Evolutionary conservation across 352 stramenopile genomes (phyloP).

Genomic region (Thraustochytrium striatum): DNA sequence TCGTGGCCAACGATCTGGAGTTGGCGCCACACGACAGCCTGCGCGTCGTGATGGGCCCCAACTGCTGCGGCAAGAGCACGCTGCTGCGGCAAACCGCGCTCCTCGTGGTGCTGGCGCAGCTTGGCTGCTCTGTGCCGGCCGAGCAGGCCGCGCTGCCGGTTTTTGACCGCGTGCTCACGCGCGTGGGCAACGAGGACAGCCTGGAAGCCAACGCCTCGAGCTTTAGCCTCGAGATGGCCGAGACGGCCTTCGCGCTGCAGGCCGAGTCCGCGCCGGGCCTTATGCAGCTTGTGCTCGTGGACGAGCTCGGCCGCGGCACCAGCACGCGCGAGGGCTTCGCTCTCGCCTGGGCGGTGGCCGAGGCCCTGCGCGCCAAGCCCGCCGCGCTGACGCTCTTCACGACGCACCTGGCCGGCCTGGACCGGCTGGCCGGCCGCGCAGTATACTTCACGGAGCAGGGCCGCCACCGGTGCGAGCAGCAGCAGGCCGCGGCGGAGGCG

Average conservation of each 20-base stretch:
- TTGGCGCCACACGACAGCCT: slow-evolving; percentile 26
- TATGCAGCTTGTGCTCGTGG: slow-evolving; percentile 71
- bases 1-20: slow-evolving; percentile 73
- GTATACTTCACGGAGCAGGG: slow-evolving; percentile 58
- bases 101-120: slow-evolving; percentile 81
- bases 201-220: slow-evolving; percentile 87
- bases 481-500: slow-evolving; percentile 6
- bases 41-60: slow-evolving; percentile 79
- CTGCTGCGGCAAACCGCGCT: slow-evolving; percentile 67
- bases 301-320: slow-evolving; percentile 82
- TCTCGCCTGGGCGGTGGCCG: slow-evolving; percentile 77
- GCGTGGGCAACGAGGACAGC: slow-evolving; percentile 82
- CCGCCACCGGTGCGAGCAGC: slow-evolving; percentile 65
- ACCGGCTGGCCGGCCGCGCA: slow-evolving; percentile 62
- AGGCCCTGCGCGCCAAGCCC: slow-evolving; percentile 67
- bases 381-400: slow-evolving; percentile 77
- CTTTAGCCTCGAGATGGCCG: slow-evolving; percentile 83
- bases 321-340: slow-evolving; percentile 77
- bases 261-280: slow-evolving; percentile 60
- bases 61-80: slow-evolving; percentile 75
- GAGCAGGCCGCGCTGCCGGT: slow-evolving; percentile 71
- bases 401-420: slow-evolving; percentile 78
- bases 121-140: slow-evolving; percentile 81
- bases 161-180: slow-evolving; percentile 77
- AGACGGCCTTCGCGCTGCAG: slow-evolving; percentile 74